Percentiles rank a stretch among this genome's conserved stretches.
These are phyloP conservation scores for Hirsutella thompsonii DNA, from an alignment of 2,329 filamentous ascomycete species.

Conservation along the genomic window DNA sequence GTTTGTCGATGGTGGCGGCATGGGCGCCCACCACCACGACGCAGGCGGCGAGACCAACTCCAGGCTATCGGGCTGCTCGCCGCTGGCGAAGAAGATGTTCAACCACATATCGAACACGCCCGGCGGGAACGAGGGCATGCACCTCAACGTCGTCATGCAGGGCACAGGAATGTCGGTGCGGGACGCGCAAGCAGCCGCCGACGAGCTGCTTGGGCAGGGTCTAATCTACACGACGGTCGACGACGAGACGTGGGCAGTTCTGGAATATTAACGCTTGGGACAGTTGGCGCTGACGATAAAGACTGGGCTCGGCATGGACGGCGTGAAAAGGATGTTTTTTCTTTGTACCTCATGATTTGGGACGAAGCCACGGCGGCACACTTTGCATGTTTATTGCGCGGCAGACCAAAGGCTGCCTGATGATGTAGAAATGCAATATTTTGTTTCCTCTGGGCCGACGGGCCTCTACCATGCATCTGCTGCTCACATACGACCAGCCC, in stretches of 20 bases:
- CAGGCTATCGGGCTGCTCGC: slow-evolving; percentile 36
- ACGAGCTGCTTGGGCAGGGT: slow-evolving; percentile 63
- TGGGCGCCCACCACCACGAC: slow-evolving; percentile 26
- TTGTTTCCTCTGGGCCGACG: neutral
- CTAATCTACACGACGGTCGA: slow-evolving; percentile 85
- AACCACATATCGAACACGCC: slow-evolving; percentile 52
- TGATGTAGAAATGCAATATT: neutral
- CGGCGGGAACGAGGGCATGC: slow-evolving; percentile 70
- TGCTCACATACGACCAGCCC: too few species aligned
- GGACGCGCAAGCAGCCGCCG: slow-evolving; percentile 65
- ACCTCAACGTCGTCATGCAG: slow-evolving; percentile 64
- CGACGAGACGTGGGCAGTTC: slow-evolving; percentile 80
- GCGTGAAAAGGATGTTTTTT: neutral
- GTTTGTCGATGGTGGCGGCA: slow-evolving; percentile 40
- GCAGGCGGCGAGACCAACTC: slow-evolving; percentile 21
- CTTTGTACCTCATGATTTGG: neutral
- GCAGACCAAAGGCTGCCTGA: neutral
- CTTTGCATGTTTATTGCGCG: neutral
- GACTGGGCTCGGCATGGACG: neutral
- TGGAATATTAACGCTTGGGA: slow-evolving; percentile 36
- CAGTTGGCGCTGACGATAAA: neutral
- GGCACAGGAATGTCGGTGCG: slow-evolving; percentile 50
- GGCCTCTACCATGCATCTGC: too few species aligned
- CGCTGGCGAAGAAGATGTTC: slow-evolving; percentile 56
- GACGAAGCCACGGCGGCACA: neutral